Base-by-base conservation (phyloP, 352 stramenopile species). In the Phytophthora boehmeriae region DNA sequence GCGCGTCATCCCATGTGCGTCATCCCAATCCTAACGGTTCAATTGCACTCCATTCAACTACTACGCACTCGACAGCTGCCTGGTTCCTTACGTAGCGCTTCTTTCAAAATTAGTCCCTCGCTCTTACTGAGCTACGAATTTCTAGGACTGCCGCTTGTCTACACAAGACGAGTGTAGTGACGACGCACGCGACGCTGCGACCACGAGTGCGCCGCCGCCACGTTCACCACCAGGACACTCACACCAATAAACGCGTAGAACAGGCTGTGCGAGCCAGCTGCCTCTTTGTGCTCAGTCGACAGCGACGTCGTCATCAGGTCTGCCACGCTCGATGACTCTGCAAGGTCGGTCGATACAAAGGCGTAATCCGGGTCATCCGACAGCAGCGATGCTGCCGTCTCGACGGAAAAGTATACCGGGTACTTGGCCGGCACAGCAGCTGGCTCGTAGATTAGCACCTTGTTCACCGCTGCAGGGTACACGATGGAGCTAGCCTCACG, bases 141-240 rank as follows among this genome's bases (percentile, higher is more conserved):
- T 30, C 3, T 30, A 30, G 3, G 25, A 10, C 38, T 16, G 13
- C 20, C 45, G 48, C 5, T 8, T 47, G 48, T 35, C 38, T 80
- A 88, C 5, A 79, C 53, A 2, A 88, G 74, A 54, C 36, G 76
- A 43, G 50, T 76, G 78, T 88, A 88, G 62, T 84, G 74, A 53
- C 76, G 68, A 68, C 75, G 78, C 56, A 67, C 60, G 42, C 69
- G 74, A 54, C 71, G 74, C 65, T 76, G 64, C 54, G 76, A 61
- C 71, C 72, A 78, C 41, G 66, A 74, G 45, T 78, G 76, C 27
- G 66, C 73, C 39, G 68, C 68, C 48, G 80, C 71, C 20, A 81
- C 73, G 16, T 74, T 81, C 35, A 79, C 66, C 35, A 80, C 63
- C 2, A 68, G 51, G 6, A 78, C 63, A 4, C 71, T 64, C 8